Percentiles rank a stretch among this genome's conserved stretches.
phyloP scores from a whole-genome alignment of 176 grass and related monocot genomes.

The Carex myosuroides region DNA sequence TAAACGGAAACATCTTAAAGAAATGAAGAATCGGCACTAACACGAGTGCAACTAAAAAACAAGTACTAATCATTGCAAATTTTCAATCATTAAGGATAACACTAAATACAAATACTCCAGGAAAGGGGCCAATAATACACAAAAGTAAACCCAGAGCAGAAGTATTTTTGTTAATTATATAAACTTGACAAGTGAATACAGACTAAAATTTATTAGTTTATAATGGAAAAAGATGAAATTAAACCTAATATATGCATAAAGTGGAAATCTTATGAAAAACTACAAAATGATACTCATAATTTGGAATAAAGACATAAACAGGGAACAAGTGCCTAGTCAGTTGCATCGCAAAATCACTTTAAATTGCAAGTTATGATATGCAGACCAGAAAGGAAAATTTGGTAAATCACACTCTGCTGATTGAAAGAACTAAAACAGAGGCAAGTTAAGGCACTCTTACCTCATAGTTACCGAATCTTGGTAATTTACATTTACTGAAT shows the following conservation, averaged over 20 bases:
- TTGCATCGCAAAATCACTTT: not conserved
- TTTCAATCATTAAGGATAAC: not conserved
- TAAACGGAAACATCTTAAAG: not conserved
- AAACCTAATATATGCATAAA: not conserved
- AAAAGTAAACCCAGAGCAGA: not conserved
- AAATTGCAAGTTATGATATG: not conserved
- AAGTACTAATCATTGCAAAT: not conserved
- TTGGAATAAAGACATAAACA: not conserved
- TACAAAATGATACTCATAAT: not conserved
- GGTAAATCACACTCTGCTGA: not conserved
- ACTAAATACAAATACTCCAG: not conserved
- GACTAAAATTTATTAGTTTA: not conserved
- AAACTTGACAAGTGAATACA: not conserved
- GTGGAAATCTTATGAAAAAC: not conserved
- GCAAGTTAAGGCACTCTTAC: not conserved
- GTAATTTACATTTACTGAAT: not conserved
- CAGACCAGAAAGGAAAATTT: not conserved
- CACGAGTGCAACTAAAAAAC: not conserved
- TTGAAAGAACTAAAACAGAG: not conserved
- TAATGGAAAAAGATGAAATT: not conserved
- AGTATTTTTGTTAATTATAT: not conserved
- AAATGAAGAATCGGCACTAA: not conserved
- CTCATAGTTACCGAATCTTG: not conserved
- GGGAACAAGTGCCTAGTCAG: not conserved
- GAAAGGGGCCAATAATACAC: not conserved